A percentile compares a stretch with the other conserved stretches of the same genome.
Evolutionary conservation across 2,329 filamentous ascomycete genomes (phyloP).

Genomic region (Fusarium subtropicale): DNA sequence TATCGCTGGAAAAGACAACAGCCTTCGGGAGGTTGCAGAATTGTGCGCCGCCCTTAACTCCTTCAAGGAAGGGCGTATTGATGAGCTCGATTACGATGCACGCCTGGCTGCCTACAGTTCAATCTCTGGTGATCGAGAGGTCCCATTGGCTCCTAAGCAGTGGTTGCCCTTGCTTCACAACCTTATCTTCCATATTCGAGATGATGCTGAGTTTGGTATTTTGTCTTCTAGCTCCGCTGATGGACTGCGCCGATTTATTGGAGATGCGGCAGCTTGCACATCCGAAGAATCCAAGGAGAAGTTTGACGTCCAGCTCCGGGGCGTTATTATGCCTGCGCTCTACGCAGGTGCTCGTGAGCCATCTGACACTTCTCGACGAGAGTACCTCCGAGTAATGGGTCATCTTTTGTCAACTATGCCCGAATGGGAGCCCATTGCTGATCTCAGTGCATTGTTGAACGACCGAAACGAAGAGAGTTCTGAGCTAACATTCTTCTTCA

Average conservation of each 20-base stretch:
- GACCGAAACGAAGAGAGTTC: slow-evolving; percentile 71
- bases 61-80: slow-evolving; percentile 76
- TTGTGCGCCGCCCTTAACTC: slow-evolving; percentile 87
- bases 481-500: slow-evolving; percentile 85
- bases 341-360: slow-evolving; percentile 79
- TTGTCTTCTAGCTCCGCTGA: slow-evolving; percentile 83
- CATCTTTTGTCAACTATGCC: slow-evolving; percentile 79
- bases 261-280: slow-evolving; percentile 63
- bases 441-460: slow-evolving; percentile 76
- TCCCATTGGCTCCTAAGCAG: slow-evolving; percentile 73
- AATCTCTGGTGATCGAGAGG: slow-evolving; percentile 73
- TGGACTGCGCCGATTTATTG: slow-evolving; percentile 80
- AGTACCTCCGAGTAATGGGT: slow-evolving; percentile 83
- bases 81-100: slow-evolving; percentile 88
- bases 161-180: slow-evolving; percentile 93
- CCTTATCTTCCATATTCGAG: slow-evolving; percentile 85
- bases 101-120: slow-evolving; percentile 80
- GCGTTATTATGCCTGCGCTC: slow-evolving; percentile 78
- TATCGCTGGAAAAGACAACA: slow-evolving; percentile 73
- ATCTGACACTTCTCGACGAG: slow-evolving; percentile 86
- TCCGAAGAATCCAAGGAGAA: slow-evolving; percentile 52
- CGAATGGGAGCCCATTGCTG: slow-evolving; percentile 75
- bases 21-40: slow-evolving; percentile 71
- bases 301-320: slow-evolving; percentile 69
- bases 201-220: slow-evolving; percentile 89